A percentile compares a stretch with the other conserved stretches of the same genome.
These are phyloP conservation scores for Fusarium compactum DNA, from an alignment of 2,329 filamentous ascomycete genomes.

Conservation along the genomic window DNA sequence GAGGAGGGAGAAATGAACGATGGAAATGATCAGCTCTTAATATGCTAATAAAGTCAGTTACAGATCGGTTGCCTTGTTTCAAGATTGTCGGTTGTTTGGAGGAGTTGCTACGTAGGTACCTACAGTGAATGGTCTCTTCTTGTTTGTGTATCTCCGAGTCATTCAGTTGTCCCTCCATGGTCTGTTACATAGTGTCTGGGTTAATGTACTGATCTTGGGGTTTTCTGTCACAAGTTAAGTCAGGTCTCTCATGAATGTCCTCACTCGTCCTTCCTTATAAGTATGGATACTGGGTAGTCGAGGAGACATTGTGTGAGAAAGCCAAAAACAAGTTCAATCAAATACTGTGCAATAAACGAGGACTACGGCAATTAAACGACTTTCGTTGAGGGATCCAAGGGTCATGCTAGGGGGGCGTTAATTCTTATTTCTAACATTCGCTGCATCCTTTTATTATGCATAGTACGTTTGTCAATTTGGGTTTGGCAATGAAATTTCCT, in stretches of 20 bases:
- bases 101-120: constrained; percentile 2
- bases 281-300: background rate
- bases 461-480: background rate
- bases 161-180: background rate
- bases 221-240: background rate
- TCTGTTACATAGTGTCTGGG: background rate
- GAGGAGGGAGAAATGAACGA: constrained; percentile 8
- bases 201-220: background rate
- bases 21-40: background rate
- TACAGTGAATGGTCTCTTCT: constrained; percentile 23
- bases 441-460: constrained; percentile 28
- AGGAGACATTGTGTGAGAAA: constrained; percentile 2
- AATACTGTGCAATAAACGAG: constrained; percentile 6
- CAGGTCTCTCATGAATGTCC: background rate
- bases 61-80: constrained; percentile 11
- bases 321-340: constrained; percentile 9
- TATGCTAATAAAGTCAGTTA: background rate
- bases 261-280: constrained; percentile 3
- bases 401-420: constrained; percentile 43
- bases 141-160: constrained; percentile 16
- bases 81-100: constrained; percentile 2
- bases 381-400: constrained; percentile 28
- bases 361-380: constrained; percentile 32
- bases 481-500: background rate
- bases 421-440: constrained; percentile 29